Base-by-base conservation (phyloP, 2,329 filamentous ascomycete genomes). In the Lithohypha guttulata region DNA sequence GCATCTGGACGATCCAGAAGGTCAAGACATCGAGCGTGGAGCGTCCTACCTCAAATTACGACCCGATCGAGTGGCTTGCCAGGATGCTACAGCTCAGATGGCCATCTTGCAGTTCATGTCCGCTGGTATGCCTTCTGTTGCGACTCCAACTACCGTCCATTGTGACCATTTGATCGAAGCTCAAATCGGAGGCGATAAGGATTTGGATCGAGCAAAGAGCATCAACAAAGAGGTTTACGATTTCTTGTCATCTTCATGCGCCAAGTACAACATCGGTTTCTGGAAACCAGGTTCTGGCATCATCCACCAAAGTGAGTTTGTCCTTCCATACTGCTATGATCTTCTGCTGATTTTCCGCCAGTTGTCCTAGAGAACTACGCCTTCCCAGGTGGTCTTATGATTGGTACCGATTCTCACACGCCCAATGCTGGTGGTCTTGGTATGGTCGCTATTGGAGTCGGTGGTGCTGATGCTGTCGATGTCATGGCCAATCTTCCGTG, bases 161-260 rank as follows among this genome's bases (percentile, higher is more conserved):
- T 98, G 91, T 64, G 91, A 98, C 66, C 91, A 98, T 62, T 80
- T 98, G 78, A 96, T 98, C 64, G 89, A 96, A 20, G 91, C 89
- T 41, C 81, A 93, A 63, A 82, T 79, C 58, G 91, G 91, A 43
- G 91, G 89, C 23, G 80, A 89, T 53, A 74, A 77, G 17, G 91
- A 98, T 82, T 71, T 96, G 64, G 81, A 77, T 46, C 79, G 89
- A 58, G 91, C 91, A 55, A 72, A 89, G 58, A 75, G 79, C 54
- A 94, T 94, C 70, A 96, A 96, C 80, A 93, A 93, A 75, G 89
- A 96, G 68, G 91, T 98, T 54, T 98, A 96, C 70, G 83, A 96
- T 68, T 98, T 98, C 75, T 70, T 98, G 60, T 77, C 86, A 46
- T 79, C 80, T 48, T 83, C 89, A 51, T 96, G 89, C 64, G 87